Conservation (phyloP, 2,329 filamentous ascomycete genomes). For the Alternaria conjuncta region DNA sequence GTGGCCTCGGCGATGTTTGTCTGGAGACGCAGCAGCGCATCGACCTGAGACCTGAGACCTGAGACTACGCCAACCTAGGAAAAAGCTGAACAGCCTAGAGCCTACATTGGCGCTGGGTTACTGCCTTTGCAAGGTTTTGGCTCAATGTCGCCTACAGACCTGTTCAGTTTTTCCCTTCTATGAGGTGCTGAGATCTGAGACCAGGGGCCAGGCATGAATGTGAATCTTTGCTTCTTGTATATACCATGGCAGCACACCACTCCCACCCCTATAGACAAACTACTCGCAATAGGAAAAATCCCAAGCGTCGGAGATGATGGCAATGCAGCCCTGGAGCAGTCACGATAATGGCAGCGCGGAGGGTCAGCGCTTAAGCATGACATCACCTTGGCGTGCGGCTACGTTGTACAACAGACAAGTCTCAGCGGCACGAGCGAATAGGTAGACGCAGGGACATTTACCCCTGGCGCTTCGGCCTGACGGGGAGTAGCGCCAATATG, state of each 20-base stretch:
- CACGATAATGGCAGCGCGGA: constrained; percentile 1
- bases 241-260: not conserved
- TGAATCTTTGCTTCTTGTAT: constrained; percentile 1
- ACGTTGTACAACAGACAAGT: constrained; percentile 1
- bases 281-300: not conserved
- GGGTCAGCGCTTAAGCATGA: constrained; percentile 15
- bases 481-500: constrained; percentile 4
- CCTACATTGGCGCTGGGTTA: too few species aligned
- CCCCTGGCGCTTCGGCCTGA: constrained; percentile 10
- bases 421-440: constrained; percentile 12
- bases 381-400: constrained; percentile 11
- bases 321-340: not conserved
- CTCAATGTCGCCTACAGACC: too few species aligned
- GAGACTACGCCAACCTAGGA: too few species aligned
- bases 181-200: not conserved
- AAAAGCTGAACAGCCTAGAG: too few species aligned
- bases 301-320: not conserved
- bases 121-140: too few species aligned
- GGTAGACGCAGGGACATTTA: constrained; percentile 6
- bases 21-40: constrained; percentile 58
- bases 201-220: not conserved
- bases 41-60: not conserved
- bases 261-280: not conserved
- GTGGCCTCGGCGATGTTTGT: constrained; percentile 65
- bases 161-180: too few species aligned